Evolutionary conservation across 176 grass and related monocot genomes (phyloP).

Genomic region (Dactylis glomerata): DNA sequence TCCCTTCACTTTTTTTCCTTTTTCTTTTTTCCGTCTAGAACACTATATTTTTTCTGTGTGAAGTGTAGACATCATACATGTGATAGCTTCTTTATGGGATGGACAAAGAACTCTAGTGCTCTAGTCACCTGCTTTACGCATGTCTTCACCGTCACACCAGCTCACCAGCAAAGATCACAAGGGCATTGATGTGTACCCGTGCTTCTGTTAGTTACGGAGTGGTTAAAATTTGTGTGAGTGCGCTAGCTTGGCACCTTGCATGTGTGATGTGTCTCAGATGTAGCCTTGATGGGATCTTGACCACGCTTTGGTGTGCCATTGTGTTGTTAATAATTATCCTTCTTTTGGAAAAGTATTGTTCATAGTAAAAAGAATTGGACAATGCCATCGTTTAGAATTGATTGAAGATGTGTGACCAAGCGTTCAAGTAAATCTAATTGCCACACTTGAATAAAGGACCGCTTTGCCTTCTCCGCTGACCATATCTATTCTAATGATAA

Average conservation of each 20-base stretch:
- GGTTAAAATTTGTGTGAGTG: background rate
- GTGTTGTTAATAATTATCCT: too few relatives aligned
- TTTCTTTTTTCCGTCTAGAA: background rate
- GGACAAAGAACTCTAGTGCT: background rate
- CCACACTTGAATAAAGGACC: too few relatives aligned
- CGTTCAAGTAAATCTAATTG: too few relatives aligned
- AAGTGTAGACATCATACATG: slow-evolving; percentile 7
- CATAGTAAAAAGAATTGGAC: too few relatives aligned
- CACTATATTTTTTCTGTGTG: background rate
- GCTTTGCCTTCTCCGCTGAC: too few relatives aligned
- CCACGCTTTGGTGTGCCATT: too few relatives aligned
- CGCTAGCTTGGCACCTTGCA: background rate
- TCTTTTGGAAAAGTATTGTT: too few relatives aligned
- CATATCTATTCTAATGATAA: too few relatives aligned
- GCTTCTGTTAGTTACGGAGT: background rate
- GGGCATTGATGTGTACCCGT: slow-evolving; percentile 16
- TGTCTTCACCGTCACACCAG: slow-evolving; percentile 31
- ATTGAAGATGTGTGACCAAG: too few relatives aligned
- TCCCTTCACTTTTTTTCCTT: background rate
- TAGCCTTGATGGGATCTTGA: too few relatives aligned
- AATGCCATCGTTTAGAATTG: too few relatives aligned
- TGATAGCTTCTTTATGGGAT: background rate
- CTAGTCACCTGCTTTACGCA: slow-evolving; percentile 5
- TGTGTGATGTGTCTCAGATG: too few relatives aligned
- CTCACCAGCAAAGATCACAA: slow-evolving; percentile 23